Evolutionary conservation across 139 green algal species (phyloP).

Genomic region (Chlamydomonas eustigma): DNA sequence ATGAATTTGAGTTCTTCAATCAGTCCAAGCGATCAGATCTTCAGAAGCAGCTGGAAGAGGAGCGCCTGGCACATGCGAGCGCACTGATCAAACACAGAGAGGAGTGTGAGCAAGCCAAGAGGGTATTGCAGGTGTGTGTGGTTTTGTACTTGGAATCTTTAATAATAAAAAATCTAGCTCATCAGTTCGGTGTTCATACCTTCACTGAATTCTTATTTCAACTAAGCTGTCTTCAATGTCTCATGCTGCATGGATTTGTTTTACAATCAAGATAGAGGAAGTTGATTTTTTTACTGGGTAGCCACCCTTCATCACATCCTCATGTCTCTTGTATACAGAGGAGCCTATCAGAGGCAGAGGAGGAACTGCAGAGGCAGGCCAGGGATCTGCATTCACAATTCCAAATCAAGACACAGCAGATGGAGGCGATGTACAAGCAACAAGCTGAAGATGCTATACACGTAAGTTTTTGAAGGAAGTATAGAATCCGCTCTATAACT

Average conservation of each 20-base stretch:
- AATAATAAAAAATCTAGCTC: too few species aligned
- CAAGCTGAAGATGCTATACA: conserved; percentile 22
- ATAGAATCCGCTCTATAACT: too few species aligned
- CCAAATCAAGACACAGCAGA: conserved; percentile 33
- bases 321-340: conserved; percentile 30
- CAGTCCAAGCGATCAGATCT: conserved; percentile 16
- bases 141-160: too few species aligned
- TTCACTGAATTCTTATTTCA: background rate
- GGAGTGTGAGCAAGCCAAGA: conserved; percentile 23
- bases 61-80: conserved; percentile 23
- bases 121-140: conserved; percentile 47
- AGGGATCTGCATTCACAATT: conserved; percentile 42
- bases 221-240: too few species aligned
- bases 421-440: conserved; percentile 35
- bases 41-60: conserved; percentile 32
- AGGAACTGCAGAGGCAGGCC: conserved; percentile 43
- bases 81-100: conserved; percentile 38
- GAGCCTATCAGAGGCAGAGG: conserved; percentile 32
- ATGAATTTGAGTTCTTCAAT: conserved; percentile 13
- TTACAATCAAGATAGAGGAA: too few species aligned
- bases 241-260: too few species aligned
- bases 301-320: too few species aligned
- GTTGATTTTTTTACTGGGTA: too few species aligned
- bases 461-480: too few species aligned
- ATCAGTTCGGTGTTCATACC: background rate